Base-by-base conservation (phyloP, 768 basidiomycete species). In the Pholiota molesta region DNA sequence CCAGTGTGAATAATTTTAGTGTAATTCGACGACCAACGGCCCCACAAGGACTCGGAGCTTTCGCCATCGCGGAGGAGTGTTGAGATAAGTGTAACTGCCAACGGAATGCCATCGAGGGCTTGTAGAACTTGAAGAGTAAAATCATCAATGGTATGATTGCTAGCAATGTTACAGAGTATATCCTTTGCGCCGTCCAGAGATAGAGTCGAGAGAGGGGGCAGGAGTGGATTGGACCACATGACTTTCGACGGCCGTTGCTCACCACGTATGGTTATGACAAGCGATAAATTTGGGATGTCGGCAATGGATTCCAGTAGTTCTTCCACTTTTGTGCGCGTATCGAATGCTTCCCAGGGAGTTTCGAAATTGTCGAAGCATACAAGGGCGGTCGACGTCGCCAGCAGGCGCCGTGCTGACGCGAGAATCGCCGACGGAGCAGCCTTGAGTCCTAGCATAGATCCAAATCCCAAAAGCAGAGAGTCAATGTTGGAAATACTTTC, bases 401-500 rank as follows among this genome's bases (percentile, higher is more conserved):
- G 42, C 17, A 44, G 2, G 1, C n/a, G 42, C 16, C 42, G 42
- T 19, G 42, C 13, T 7, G 19, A 26, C 3, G 47, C 47, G 47
- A 23, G 47, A 1, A 49, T 21, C n/a, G 13, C 23, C 8, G 47
- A 49, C 11, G 47, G 47, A 26, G 23, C 21, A 10, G 47, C 23
- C 1, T 49, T 49, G 9, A 49, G 21, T 10, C 47, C 23, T 3
- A 49, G 21, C 47, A 49, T 26, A 2, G n/a, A 21, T 49, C 47
- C 47, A 21, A 49, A 13, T 13, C 21, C 47, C 8, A 11, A 1
- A 2, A 49, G 23, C 1, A 49, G 23, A 23, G 11, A 26, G 9
- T 49, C 47, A 1, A 14, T 5, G 5, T 26, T 14, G 19, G 23
- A 1, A 1, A 44, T 29, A 21, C 55, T 66, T 59, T 75, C 76